These are phyloP conservation scores for Trifolium fragiferum DNA, from an alignment of 306 rosid genomes.

Conservation along the genomic window DNA sequence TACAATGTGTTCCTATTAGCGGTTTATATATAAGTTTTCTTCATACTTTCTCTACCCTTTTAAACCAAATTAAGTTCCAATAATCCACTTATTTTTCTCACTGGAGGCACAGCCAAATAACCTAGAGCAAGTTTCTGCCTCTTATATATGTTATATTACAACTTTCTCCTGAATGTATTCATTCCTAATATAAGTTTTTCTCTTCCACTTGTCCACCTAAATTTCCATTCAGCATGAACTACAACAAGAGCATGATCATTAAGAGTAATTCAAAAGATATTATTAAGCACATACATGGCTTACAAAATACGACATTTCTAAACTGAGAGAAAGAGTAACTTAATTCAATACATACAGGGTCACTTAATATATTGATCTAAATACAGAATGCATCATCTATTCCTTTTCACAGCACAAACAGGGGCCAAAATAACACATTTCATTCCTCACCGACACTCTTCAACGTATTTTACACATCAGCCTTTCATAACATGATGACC, in stretches of 20 bases:
- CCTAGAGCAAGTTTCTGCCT: not conserved
- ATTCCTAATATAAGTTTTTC: not conserved
- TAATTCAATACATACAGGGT: not conserved
- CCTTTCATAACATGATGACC: not conserved
- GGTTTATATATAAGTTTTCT: not conserved
- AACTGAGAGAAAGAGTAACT: not conserved
- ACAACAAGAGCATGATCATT: not conserved
- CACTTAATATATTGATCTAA: not conserved
- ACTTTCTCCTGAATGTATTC: conserved; percentile 4
- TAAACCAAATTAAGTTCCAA: conserved; percentile 8
- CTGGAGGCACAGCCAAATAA: not conserved
- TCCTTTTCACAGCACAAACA: not conserved
- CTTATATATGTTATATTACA: not conserved
- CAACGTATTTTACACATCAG: not conserved
- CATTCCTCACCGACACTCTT: conserved; percentile 1
- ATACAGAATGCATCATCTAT: not conserved
- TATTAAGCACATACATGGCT: not conserved
- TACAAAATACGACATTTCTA: not conserved
- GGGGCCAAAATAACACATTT: conserved; percentile 2
- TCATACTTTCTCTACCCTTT: not conserved
- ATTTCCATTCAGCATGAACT: conserved; percentile 5
- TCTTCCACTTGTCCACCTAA: not conserved
- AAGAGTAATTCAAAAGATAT: not conserved
- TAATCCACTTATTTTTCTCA: not conserved
- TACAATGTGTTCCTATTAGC: not conserved